Base-by-base conservation (phyloP, 768 basidiomycete genomes). In the Mrakia gelida region DNA sequence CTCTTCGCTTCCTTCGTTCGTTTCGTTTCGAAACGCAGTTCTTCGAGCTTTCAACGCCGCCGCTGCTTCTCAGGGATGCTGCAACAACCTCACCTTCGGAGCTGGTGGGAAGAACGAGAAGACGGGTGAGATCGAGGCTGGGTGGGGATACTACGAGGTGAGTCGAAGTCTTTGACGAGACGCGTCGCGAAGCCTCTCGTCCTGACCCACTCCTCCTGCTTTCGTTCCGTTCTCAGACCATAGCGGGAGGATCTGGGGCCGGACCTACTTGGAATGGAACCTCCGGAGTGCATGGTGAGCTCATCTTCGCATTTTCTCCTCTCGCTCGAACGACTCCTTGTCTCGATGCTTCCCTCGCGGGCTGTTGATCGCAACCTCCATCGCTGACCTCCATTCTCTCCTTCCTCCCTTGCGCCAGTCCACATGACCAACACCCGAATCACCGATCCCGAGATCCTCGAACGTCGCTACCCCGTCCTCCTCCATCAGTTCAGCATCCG, bases 401-500 rank as follows among this genome's bases (percentile, higher is more conserved):
- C 52, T 18, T 73, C 56, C 21, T 21, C 18, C 23, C 23, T 61
- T 59, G 56, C 8, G 9, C 28, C 62, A 32, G 34, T 32, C 6
- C 34, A 38, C 32, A 70, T 70, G 67, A 70, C 67, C 1, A 70
- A 70, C 67, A 70, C 67, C 0, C 76, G 79, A 2, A 71, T 81
- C 26, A 80, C 80, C 26, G 81, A 81, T 59, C 74, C 78, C 21
- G 81, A 81, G 23, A 76, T 73, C 54, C 52, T 71, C 26, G 75
- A 76, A 75, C 78, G 76, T 21, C 80, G 82, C 10, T 80, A 79
- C 28, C 82, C 82, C 0, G 75, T 83, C n/a, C 72, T 83, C 32
- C 41, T 82, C 1, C 77, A 79, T 23, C 80, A 82, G 30, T 81
- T 80, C n/a, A 68, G 71, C 8, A 80, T 83, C 59, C 80, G 82